Evolutionary conservation across 768 basidiomycete genomes (phyloP), one percentile per base, ranked within the genome.

Genomic region (Phaffia tasmanica): DNA sequence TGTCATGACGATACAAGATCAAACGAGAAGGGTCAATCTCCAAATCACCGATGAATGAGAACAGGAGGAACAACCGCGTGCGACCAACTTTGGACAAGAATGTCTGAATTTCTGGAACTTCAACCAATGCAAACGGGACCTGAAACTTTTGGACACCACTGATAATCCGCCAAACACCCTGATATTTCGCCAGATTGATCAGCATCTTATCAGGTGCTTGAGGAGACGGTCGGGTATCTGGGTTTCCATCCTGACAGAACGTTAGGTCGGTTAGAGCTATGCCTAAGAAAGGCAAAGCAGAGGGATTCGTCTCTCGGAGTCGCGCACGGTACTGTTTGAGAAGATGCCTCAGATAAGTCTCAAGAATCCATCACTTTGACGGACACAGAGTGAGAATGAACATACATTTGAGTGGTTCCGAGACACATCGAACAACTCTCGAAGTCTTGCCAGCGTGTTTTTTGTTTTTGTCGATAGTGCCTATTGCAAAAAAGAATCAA

Each of bases 151-250:
- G 70, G 50, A 72, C 70, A 83, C 88, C 88, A 79, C 88, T 85
- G 54, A 91, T 82, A 71, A 94, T 90, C 72, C 85, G 81, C 46
- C 86, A 86, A 67, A 93, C 81, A 74, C 89, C 94, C 73, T 88
- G 87, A 72, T 95, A 98, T 76, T 95, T 94, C 77, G 93, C 94
- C 73, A 95, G 92, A 77, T 99, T 99, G 74, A 98, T 81, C 49
- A 99, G 78, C 72, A 85, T 87, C 77, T 88, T 85, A 67, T 82
- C 82, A 1, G 86, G 80, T 63, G 84, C 84, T 65, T 83, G 76
- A 0, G 91, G 88, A 6, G 92, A 88, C 19, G 84, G 82, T 70
- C 94, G 83, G 71, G 86, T 80, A 18, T 88, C 86, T 19, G 89
- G 86, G 75, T 97, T 97, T 23, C 94, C 94, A 73, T 97, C 94